Conservation (phyloP, 2,329 filamentous ascomycete species). For the Knufia fluminis region DNA sequence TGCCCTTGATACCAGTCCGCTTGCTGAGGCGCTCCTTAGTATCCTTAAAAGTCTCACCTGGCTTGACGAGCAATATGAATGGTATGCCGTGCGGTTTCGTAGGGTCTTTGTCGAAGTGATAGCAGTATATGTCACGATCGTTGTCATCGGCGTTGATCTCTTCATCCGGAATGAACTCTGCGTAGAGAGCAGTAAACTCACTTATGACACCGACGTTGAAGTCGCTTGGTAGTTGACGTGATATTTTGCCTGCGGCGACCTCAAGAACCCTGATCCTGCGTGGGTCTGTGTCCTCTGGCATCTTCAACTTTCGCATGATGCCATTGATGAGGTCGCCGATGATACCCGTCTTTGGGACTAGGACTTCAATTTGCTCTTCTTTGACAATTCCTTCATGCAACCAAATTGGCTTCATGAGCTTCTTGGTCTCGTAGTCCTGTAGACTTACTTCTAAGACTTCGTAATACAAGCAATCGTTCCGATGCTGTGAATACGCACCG, state of each 20-base stretch:
- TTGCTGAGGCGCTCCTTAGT: constrained; percentile 93
- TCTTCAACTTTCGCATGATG: constrained; percentile 69
- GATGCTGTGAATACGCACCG: constrained; percentile 57
- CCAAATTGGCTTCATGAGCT: constrained; percentile 72
- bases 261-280: constrained; percentile 74
- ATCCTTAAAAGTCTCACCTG: constrained; percentile 77
- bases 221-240: constrained; percentile 63
- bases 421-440: constrained; percentile 87
- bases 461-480: constrained; percentile 73
- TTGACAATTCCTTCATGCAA: constrained; percentile 85
- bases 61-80: constrained; percentile 79
- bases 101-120: constrained; percentile 88
- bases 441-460: constrained; percentile 92
- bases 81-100: constrained; percentile 77
- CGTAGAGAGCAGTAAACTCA: constrained; percentile 74
- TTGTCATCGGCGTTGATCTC: constrained; percentile 53
- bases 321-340: constrained; percentile 68
- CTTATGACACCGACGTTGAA: constrained; percentile 72
- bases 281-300: constrained; percentile 56
- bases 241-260: constrained; percentile 70
- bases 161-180: constrained; percentile 69
- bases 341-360: constrained; percentile 78
- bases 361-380: constrained; percentile 73
- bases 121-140: constrained; percentile 64
- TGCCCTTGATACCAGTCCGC: constrained; percentile 89